Evolutionary conservation across 2,329 filamentous ascomycete genomes (phyloP), one percentile per base, ranked within the genome.

Genomic region (Rugonectria rugulosa): DNA sequence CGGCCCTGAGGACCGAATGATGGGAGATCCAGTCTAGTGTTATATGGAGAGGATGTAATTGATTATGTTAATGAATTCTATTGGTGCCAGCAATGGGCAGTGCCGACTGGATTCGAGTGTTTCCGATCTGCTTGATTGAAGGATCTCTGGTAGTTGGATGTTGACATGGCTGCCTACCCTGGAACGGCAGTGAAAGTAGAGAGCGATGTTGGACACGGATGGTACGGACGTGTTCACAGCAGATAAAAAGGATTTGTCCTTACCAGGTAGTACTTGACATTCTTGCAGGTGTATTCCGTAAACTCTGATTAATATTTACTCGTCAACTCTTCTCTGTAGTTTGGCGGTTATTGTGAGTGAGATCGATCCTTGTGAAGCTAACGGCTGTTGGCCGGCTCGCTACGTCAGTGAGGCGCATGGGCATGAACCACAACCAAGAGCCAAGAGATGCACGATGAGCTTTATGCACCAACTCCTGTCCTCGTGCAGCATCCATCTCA

Each of bases 1-100:
- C 65, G 65, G 65, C 45, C 58, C 63, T 57, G 34, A 36, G 44
- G 62, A 44, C 63, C 57, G 62, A 61, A 44, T 15, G 20, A 32
- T 17, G 24, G 14, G 19, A 27, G 20, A 21, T 40, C 20, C 20
- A 27, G 32, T 26, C 38, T 24, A 46, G 42, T n/a, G n/a, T n/a
- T n/a, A n/a, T n/a, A n/a, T n/a, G n/a, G n/a, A n/a, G n/a, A n/a
- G n/a, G 26, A 41, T 34, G 36, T 8, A 12, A 37, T 41, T 42
- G 31, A 46, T 53, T 36, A 26, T 34, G 40, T 24, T 23, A 29
- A 32, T 29, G 21, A 15, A 21, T 42, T 63, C 36, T 53, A 58
- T 56, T 49, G 29, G 48, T 24, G 29, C 53, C 49, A 20, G 36
- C n/a, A 11, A 21, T 26, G 19, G 19, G 34, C 50, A 46, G 26